A percentile compares a stretch with the other conserved stretches of the same genome.
phyloP scores from a whole-genome alignment of 2,329 filamentous ascomycete species.

The Alternaria rosae region DNA sequence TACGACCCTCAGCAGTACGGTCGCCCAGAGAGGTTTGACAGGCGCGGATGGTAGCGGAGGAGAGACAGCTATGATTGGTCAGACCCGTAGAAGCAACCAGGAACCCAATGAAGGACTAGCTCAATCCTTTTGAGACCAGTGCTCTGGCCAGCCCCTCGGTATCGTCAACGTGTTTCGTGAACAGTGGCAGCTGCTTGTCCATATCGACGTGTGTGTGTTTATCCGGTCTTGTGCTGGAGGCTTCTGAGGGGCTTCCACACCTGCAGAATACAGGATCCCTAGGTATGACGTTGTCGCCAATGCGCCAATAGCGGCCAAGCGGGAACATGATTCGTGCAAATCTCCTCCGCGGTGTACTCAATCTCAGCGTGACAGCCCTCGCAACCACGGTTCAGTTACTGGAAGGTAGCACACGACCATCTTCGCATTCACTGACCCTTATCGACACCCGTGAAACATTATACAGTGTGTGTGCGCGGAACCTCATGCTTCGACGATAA shows the following conservation, averaged over 20 bases:
- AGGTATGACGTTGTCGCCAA: constrained; percentile 15
- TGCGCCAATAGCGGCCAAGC: constrained; percentile 13
- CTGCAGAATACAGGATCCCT: not conserved
- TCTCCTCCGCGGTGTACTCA: not conserved
- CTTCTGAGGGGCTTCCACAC: not conserved
- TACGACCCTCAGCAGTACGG: constrained; percentile 56
- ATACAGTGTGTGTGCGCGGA: not conserved
- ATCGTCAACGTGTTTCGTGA: not conserved
- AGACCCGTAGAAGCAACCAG: not conserved
- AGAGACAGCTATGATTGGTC: constrained; percentile 3
- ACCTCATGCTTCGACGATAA: not conserved
- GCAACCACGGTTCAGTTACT: not conserved
- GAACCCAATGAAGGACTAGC: constrained; percentile 3
- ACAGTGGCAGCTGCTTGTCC: not conserved
- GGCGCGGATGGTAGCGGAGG: constrained; percentile 35
- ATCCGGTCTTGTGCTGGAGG: not conserved
- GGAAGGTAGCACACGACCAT: not conserved
- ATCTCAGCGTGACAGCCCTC: constrained; percentile 1
- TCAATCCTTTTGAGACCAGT: not conserved
- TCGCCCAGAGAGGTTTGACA: constrained; percentile 43
- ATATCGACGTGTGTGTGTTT: not conserved
- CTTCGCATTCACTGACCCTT: not conserved
- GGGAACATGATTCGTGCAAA: constrained; percentile 17
- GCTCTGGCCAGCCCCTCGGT: not conserved
- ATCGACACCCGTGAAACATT: not conserved